Evolutionary conservation across 1,284 basidiomycete genomes (phyloP).

Genomic region (Leccinum griseonigrum): DNA sequence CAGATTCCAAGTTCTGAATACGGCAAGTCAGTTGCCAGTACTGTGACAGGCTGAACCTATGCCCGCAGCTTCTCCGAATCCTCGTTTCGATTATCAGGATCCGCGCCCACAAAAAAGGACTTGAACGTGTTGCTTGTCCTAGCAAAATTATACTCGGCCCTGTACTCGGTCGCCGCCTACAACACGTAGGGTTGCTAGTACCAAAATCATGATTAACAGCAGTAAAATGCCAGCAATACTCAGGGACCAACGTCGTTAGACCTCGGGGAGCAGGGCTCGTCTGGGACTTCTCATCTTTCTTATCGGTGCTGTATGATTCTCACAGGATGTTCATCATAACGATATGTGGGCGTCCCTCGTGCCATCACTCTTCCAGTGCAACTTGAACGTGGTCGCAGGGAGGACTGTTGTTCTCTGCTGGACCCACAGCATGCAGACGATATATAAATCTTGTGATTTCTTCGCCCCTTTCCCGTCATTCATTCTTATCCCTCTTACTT

Average conservation of each 20-base stretch:
- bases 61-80: background rate
- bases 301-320: background rate
- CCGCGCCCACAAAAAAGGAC: background rate
- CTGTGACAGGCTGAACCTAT: background rate
- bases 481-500: background rate
- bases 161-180: background rate
- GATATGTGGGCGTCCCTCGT: background rate
- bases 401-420: background rate
- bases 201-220: background rate
- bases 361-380: background rate
- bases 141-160: background rate
- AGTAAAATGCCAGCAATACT: background rate
- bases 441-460: background rate
- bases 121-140: background rate
- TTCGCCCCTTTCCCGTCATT: background rate
- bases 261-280: background rate
- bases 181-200: background rate
- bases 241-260: background rate
- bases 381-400: background rate
- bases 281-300: background rate
- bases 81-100: background rate
- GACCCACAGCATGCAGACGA: background rate
- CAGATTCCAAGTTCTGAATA: too few relatives aligned
- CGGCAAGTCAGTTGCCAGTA: too few relatives aligned
- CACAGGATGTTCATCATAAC: background rate